Percentiles rank a stretch among this genome's conserved stretches.
Conservation (phyloP, 495 filamentous ascomycete genomes). For the Lasiosphaeris hirsuta region DNA sequence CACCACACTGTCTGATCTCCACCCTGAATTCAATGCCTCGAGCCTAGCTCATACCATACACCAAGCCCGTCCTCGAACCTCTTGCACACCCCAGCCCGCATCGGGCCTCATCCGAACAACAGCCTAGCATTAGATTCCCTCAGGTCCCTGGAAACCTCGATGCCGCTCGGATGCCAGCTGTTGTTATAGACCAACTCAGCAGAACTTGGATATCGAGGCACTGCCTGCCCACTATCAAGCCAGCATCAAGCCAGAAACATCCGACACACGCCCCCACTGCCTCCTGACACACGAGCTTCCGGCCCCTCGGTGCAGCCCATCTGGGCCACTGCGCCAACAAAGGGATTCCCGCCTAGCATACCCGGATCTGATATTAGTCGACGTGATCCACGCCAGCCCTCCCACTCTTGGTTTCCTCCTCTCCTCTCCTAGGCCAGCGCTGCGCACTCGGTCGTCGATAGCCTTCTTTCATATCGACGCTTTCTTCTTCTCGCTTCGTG, state of each 20-base stretch:
- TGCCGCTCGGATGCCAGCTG: conserved; percentile 47
- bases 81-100: neutral
- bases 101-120: neutral
- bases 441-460: conserved; percentile 47
- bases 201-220: conserved; percentile 46
- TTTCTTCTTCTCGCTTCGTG: conserved; percentile 19
- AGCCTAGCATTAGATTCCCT: too few species aligned
- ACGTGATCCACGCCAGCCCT: conserved; percentile 29
- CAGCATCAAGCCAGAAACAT: conserved; percentile 38
- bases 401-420: conserved; percentile 23
- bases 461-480: conserved; percentile 45
- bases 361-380: conserved; percentile 41
- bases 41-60: conserved; percentile 3
- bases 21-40: conserved; percentile 33
- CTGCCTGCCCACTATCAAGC: conserved; percentile 15
- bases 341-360: conserved; percentile 6
- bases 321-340: conserved; percentile 22
- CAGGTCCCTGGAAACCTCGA: conserved; percentile 21
- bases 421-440: conserved; percentile 35
- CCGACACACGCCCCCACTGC: conserved; percentile 34
- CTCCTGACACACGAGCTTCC: conserved; percentile 41
- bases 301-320: conserved; percentile 27
- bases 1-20: conserved; percentile 45
- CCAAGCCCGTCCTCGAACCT: neutral
- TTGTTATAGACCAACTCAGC: conserved; percentile 45